These are phyloP conservation scores for Aegle marmelos DNA, from an alignment of 345 rosid genomes.

Conservation along the genomic window DNA sequence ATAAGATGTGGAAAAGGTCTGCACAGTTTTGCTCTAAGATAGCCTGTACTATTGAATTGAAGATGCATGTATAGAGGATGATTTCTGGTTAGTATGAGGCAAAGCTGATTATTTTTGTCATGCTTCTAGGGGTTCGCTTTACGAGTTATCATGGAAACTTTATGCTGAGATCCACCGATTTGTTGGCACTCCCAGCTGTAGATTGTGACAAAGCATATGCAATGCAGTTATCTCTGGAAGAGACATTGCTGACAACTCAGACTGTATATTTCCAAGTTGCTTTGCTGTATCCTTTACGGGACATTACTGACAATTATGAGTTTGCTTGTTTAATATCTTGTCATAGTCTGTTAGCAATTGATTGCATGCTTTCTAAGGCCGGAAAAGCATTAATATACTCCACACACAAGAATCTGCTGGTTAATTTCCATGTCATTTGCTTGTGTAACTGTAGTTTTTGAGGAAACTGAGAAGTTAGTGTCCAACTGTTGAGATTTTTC, in stretches of 20 bases:
- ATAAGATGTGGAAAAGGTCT: slow-evolving; percentile 99
- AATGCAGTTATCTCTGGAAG: slow-evolving; percentile 89
- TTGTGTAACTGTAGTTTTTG: not conserved
- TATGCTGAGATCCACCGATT: slow-evolving; percentile 94
- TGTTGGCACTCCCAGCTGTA: slow-evolving; percentile 95
- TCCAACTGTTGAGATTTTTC: not conserved
- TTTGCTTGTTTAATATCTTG: not conserved
- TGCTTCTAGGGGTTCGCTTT: slow-evolving; percentile 80
- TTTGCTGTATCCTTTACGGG: slow-evolving; percentile 81
- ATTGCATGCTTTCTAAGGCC: not conserved
- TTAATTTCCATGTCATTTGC: not conserved
- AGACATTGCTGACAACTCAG: slow-evolving; percentile 82
- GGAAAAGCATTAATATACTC: not conserved
- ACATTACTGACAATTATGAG: no score
- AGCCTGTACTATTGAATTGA: slow-evolving; percentile 1
- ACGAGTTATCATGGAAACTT: slow-evolving; percentile 96
- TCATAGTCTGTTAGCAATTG: not conserved
- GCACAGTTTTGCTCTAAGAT: not conserved
- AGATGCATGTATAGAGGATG: not conserved
- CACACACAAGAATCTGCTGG: not conserved
- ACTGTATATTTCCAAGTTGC: slow-evolving; percentile 99
- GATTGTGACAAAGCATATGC: slow-evolving; percentile 99
- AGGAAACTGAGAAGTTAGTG: not conserved
- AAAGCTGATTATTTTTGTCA: slow-evolving; percentile 17
- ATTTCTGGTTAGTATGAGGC: not conserved